Evolutionary conservation across 1,284 basidiomycete species (phyloP).

Genomic region (Leccinum insolens): DNA sequence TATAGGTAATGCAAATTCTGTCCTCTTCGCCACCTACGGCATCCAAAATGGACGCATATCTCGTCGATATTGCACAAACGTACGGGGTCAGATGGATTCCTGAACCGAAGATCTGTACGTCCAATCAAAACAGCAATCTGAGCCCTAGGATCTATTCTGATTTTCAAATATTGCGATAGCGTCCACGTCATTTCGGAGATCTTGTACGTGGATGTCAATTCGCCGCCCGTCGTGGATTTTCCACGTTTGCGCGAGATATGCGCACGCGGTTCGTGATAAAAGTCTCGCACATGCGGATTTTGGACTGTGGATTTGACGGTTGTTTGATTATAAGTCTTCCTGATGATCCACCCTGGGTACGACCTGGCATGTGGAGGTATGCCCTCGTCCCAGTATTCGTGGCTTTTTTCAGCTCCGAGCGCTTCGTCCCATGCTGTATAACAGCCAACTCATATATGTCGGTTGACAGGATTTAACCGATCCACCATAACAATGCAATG

Average conservation of each 20-base stretch:
- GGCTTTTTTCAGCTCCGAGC: neutral
- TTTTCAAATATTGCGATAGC: conserved; percentile 36
- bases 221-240: conserved; percentile 59
- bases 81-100: conserved; percentile 65
- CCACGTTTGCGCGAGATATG: conserved; percentile 56
- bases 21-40: conserved; percentile 57
- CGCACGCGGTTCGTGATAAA: conserved; percentile 48
- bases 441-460: neutral
- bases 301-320: conserved; percentile 6
- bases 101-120: conserved; percentile 66
- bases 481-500: neutral
- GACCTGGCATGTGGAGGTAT: conserved; percentile 74
- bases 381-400: conserved; percentile 6
- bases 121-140: neutral
- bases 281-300: neutral
- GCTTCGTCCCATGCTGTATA: conserved; percentile 11
- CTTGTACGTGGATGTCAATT: conserved; percentile 46
- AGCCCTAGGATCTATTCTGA: neutral
- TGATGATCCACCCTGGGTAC: conserved; percentile 69
- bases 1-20: conserved; percentile 53
- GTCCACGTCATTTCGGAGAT: conserved; percentile 59
- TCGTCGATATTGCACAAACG: conserved; percentile 54
- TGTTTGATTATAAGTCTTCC: conserved; percentile 56
- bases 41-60: conserved; percentile 54
- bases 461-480: neutral